phyloP scores from a whole-genome alignment of 371 early-diverging fungal species.

The Amoeboaphelidium protococcarum region DNA sequence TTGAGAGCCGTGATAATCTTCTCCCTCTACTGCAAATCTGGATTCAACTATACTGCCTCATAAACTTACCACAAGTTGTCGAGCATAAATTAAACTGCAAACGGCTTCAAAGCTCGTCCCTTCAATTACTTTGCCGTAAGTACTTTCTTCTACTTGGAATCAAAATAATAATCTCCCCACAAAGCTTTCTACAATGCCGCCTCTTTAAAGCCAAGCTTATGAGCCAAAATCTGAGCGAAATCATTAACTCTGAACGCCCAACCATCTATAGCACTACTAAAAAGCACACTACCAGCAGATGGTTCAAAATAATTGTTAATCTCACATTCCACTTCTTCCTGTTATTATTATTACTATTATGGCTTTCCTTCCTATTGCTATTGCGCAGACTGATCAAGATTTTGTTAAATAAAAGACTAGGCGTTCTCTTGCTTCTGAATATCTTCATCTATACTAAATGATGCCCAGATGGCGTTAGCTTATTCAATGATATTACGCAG shows the following conservation, averaged over 20 bases:
- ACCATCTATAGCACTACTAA: constrained; percentile 81
- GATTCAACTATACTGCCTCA: constrained; percentile 40
- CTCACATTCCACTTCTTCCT: too few relatives aligned
- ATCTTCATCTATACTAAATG: constrained; percentile 66
- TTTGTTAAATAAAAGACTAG: too few relatives aligned
- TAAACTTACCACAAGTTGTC: constrained; percentile 89
- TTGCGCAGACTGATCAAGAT: too few relatives aligned
- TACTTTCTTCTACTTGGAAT: constrained; percentile 72
- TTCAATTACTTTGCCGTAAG: constrained; percentile 65
- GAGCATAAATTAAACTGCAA: constrained; percentile 85
- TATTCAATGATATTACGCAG: constrained; percentile 74
- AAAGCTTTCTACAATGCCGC: constrained; percentile 34
- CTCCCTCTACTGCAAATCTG: constrained; percentile 55
- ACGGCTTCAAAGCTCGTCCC: constrained; percentile 58
- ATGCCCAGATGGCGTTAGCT: constrained; percentile 81
- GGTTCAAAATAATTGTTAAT: constrained; percentile 30
- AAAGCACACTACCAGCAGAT: constrained; percentile 78
- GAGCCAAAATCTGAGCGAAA: constrained; percentile 68
- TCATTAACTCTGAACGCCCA: constrained; percentile 90
- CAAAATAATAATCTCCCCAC: constrained; percentile 92
- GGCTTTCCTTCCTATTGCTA: too few relatives aligned
- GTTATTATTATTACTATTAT: too few relatives aligned
- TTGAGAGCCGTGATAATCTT: constrained; percentile 65
- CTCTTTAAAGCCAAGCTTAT: constrained; percentile 66
- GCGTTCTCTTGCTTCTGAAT: constrained; percentile 32